Evolutionary conservation across 106 monocot species (phyloP).

Genomic region (Xerophyta viscosa): DNA sequence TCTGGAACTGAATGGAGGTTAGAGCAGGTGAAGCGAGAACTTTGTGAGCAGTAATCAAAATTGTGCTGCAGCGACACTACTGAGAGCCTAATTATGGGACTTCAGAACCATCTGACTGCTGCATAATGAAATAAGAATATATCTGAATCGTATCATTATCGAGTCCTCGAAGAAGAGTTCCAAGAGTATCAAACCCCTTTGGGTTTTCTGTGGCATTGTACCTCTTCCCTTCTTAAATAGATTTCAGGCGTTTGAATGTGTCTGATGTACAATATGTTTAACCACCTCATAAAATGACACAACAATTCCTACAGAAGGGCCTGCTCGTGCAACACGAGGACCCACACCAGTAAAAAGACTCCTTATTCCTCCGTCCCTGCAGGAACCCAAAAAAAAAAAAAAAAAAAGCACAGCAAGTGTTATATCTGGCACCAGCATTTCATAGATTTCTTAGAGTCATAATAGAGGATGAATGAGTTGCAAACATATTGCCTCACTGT

Average conservation of each 20-base stretch:
- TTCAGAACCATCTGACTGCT: background rate
- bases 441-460: too few species aligned
- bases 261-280: slow-evolving; percentile 66
- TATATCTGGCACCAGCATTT: slow-evolving; percentile 2
- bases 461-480: too few species aligned
- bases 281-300: slow-evolving; percentile 93
- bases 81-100: background rate
- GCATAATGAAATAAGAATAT: background rate
- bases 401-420: background rate
- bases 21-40: background rate
- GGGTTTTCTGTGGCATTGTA: background rate
- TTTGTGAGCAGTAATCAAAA: background rate
- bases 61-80: background rate
- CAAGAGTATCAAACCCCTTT: too few species aligned
- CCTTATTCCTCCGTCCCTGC: slow-evolving; percentile 75
- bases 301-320: slow-evolving; percentile 95
- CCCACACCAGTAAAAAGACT: slow-evolving; percentile 82
- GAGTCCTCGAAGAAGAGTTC: too few species aligned
- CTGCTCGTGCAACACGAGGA: slow-evolving; percentile 86
- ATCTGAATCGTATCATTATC: too few species aligned
- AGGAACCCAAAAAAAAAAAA: background rate
- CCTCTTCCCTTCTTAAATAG: background rate
- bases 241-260: slow-evolving; percentile 16
- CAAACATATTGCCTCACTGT: too few species aligned
- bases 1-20: background rate